Evolutionary conservation across 805 yeast genomes (phyloP).

Genomic region (Metschnikowia lachancei): DNA sequence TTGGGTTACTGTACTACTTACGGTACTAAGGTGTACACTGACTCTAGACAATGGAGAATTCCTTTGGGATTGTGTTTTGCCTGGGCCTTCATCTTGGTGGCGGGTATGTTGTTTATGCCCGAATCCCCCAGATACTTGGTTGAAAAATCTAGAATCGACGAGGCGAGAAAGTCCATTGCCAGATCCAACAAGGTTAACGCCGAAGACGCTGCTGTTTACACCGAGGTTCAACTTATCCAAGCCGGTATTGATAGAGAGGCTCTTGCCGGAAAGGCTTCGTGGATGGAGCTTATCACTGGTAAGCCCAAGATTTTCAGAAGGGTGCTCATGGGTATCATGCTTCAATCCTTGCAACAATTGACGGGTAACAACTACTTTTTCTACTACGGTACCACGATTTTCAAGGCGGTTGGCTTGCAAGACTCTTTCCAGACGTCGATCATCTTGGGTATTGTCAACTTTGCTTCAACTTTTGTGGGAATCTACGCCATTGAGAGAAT

Average conservation of each 20-base stretch:
- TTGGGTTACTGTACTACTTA: constrained; percentile 66
- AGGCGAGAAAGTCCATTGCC: constrained; percentile 55
- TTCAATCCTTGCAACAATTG: constrained; percentile 61
- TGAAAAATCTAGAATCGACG: constrained; percentile 47
- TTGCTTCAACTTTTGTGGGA: constrained; percentile 53
- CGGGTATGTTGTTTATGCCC: constrained; percentile 59
- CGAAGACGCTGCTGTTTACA: constrained; percentile 55
- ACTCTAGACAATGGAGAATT: constrained; percentile 64
- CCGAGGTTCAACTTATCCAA: constrained; percentile 52
- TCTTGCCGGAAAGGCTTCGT: constrained; percentile 61
- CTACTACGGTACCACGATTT: constrained; percentile 59
- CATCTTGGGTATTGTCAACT: constrained; percentile 53
- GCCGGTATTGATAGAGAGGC: constrained; percentile 62
- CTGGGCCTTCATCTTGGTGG: constrained; percentile 48
- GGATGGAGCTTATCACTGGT: constrained; percentile 63
- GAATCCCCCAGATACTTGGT: constrained; percentile 68
- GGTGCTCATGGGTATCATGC: constrained; percentile 53
- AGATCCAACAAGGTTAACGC: constrained; percentile 52
- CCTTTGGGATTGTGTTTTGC: constrained; percentile 53
- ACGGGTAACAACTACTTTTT: constrained; percentile 64
- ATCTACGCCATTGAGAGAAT: constrained; percentile 47
- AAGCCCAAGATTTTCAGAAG: constrained; percentile 59
- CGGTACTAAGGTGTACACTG: constrained; percentile 54
- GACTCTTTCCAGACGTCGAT: constrained; percentile 59
- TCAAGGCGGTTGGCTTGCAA: constrained; percentile 47